Percentiles rank a stretch among this genome's conserved stretches.
These are phyloP conservation scores for Melastoma candidum DNA, from an alignment of 441 rosid species.

Conservation along the genomic window DNA sequence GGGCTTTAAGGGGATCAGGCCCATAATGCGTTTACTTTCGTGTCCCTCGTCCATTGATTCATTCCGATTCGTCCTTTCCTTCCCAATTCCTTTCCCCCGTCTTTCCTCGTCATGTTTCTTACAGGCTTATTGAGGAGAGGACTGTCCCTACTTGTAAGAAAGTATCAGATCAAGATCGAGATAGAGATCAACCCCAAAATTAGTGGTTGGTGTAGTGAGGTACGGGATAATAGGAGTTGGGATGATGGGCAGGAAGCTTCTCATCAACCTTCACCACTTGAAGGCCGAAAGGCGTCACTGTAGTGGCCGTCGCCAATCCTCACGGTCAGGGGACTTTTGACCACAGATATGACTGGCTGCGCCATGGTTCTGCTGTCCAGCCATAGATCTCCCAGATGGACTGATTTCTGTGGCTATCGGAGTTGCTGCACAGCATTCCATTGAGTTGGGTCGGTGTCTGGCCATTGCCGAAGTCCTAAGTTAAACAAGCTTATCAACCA, in stretches of 20 bases:
- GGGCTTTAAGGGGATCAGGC: no score
- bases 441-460: conserved; percentile 57
- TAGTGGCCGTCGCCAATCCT: conserved; percentile 79
- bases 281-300: conserved; percentile 44
- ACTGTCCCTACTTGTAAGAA: no score
- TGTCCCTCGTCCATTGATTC: no score
- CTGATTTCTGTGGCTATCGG: conserved; percentile 90
- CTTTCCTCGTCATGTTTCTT: no score
- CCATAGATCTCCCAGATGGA: conserved; percentile 78
- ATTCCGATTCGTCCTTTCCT: no score
- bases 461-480: conserved; percentile 52
- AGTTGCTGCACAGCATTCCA: conserved; percentile 93
- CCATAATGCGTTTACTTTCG: no score
- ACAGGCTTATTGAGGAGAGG: no score
- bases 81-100: no score
- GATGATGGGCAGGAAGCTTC: conserved; percentile 98
- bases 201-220: conserved; percentile 17
- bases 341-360: conserved; percentile 71
- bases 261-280: conserved; percentile 80
- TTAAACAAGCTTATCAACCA: conserved; percentile 6
- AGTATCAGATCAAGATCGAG: no score
- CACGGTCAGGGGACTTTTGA: conserved; percentile 21
- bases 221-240: conserved; percentile 91
- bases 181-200: no score
- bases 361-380: conserved; percentile 85